Base-by-base conservation (phyloP, 495 filamentous ascomycete species). In the Tuber calosporum region DNA sequence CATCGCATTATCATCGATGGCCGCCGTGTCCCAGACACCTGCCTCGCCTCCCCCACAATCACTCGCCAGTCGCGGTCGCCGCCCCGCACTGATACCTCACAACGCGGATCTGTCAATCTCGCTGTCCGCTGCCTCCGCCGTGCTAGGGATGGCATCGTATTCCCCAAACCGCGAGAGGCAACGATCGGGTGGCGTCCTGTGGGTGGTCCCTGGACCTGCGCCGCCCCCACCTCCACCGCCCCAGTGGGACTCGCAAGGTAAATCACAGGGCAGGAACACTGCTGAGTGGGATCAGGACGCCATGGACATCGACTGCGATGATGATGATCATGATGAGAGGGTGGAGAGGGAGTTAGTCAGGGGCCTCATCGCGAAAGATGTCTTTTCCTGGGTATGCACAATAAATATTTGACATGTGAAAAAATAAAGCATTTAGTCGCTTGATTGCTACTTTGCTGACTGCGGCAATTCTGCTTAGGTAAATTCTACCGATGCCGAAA, bases 51-150 rank as follows among this genome's bases (percentile, higher is more conserved):
- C 77, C 37, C 75, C 77, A 3, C 70, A 79, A 38, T 69, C 77
- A 43, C 73, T 79, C n/a, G 77, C 73, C 58, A 68, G 67, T 22
- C 78, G 74, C 37, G 77, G 74, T 58, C 79, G 79, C 43, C 79
- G 79, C 70, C 79, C 79, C 66, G 79, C 79, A 66, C 73, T 81
- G 22, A 81, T 81, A 68, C 79, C 79, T 13, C 79, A 81, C 67
- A 74, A 80, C 8, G 69, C 72, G n/a, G 79, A 81, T 67, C 79
- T 81, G 36, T 71, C 79, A 40, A 68, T 79, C 45, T 78, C 79
- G 22, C 72, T 81, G n/a, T 81, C 79, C n/a, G 76, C 79, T 40
- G 72, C 79, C 45, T 77, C 79, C 13, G 69, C 79, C 38, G 75
- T 68, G 19, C 78, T 79, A 58, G 72, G 73, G 48, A 76, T 75